These are phyloP conservation scores for Parastagonospora avenae DNA, from an alignment of 2,329 filamentous ascomycete genomes.

Conservation along the genomic window DNA sequence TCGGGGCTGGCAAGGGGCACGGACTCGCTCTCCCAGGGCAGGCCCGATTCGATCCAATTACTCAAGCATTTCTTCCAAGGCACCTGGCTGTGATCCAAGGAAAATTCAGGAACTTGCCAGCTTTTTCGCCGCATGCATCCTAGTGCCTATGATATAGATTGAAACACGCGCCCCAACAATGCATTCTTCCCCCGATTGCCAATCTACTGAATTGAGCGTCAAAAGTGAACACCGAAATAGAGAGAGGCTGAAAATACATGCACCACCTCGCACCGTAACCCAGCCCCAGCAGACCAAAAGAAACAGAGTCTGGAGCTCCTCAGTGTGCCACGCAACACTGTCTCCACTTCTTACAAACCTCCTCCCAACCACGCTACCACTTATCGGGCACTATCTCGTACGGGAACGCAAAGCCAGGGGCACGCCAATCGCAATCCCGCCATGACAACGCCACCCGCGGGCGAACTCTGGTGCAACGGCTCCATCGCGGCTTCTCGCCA, in stretches of 20 bases:
- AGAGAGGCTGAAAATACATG: neutral
- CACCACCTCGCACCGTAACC: neutral
- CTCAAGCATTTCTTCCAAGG: constrained; percentile 27
- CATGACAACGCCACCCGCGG: no score
- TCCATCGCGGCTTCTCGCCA: no score
- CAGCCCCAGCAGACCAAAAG: neutral
- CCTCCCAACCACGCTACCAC: constrained; percentile 8
- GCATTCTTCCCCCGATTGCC: no score
- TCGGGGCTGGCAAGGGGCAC: constrained; percentile 8
- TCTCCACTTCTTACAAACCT: no score
- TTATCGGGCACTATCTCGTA: constrained; percentile 25
- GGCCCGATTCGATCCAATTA: no score
- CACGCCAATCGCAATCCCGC: no score
- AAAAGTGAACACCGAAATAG: neutral
- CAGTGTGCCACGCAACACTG: constrained; percentile 20
- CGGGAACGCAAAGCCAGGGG: no score
- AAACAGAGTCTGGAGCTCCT: neutral
- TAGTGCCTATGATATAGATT: neutral
- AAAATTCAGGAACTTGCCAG: constrained; percentile 5
- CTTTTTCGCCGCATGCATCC: constrained; percentile 1
- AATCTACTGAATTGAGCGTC: no score
- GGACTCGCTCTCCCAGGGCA: constrained; percentile 9
- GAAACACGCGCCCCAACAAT: neutral
- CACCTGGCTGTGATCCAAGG: constrained; percentile 7
- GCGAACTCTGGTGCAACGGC: no score